A percentile compares a stretch with the other conserved stretches of the same genome.
These are phyloP conservation scores for Aeschynomene evenia DNA, from an alignment of 306 rosid species.

Conservation along the genomic window DNA sequence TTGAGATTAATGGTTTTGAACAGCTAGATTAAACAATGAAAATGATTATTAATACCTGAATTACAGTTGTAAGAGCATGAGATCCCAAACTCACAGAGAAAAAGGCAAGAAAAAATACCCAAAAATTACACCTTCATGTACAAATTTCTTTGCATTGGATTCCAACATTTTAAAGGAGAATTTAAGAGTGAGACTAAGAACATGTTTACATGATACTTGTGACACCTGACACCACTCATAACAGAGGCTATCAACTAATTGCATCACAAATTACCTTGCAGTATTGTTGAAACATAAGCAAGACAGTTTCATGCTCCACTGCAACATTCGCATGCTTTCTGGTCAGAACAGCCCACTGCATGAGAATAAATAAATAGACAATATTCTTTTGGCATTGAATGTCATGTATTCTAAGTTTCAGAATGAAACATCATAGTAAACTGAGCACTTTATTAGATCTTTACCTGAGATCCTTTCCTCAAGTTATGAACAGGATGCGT, in stretches of 20 bases:
- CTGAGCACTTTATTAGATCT: background rate
- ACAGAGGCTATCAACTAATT: conserved; percentile 11
- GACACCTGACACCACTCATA: background rate
- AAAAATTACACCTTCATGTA: background rate
- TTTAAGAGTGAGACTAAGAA: background rate
- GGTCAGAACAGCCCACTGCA: conserved; percentile 90
- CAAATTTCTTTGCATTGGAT: background rate
- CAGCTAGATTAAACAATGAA: conserved; percentile 15
- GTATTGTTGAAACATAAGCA: conserved; percentile 75
- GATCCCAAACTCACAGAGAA: no score
- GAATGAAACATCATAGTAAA: conserved; percentile 21
- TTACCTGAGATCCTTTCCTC: conserved; percentile 99
- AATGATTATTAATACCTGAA: conserved; percentile 57
- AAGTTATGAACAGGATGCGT: conserved; percentile 83
- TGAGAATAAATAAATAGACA: conserved; percentile 17
- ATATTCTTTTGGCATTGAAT: background rate
- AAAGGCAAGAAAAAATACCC: no score
- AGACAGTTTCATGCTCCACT: conserved; percentile 64
- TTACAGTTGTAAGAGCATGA: conserved; percentile 91
- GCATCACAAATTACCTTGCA: conserved; percentile 62
- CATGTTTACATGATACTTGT: background rate
- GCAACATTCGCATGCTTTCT: conserved; percentile 90
- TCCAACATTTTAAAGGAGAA: conserved; percentile 3
- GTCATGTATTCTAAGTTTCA: conserved; percentile 18
- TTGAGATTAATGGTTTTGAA: background rate